Base-by-base conservation (phyloP, 2,329 filamentous ascomycete genomes). In the Aspergillus terreus region DNA sequence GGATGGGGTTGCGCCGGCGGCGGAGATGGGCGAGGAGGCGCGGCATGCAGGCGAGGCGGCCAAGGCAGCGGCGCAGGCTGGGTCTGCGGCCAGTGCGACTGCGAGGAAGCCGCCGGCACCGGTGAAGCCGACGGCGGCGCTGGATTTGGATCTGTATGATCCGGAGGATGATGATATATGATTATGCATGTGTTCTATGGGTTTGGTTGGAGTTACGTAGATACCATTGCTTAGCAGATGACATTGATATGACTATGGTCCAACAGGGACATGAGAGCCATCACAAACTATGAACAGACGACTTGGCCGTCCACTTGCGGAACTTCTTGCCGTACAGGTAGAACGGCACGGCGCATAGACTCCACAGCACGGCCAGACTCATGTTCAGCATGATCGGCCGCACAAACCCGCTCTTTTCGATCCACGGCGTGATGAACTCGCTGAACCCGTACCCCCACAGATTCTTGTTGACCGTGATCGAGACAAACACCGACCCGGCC, bases 381-480 rank as follows among this genome's bases (percentile, higher is more conserved):
- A 80, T 80, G 56, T 85, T 84, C 19, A 79, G 76, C 81, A 85
- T 83, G 59, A 84, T 82, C 0, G 80, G 81, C 4, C 73, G 68
- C 15, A 84, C 72, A 58, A 79, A 82, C 30, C 40, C 40, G 19
- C 40, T 42, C 56, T 75, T 64, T 19, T 69, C 68, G 11, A 73
- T 71, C 80, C 80, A 84, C 0, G 71, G 68, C 1, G 78, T 81
- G 52, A 82, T 78, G 56, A 81, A 82, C 49, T 81, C 78, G 46
- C 71, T 71, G 57, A 84, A 80, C 0, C 82, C 81, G 62, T 83
- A 85, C 1, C 82, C 82, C 80, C 81, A 84, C 0, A 84, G 49
- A 51, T 85, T 85, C 71, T 85, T 85, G 60, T 83, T 83, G 43
- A 85, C 81, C 47, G 82, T 85, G 56, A 83, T 79, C 6, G 77